A percentile compares a stretch with the other conserved stretches of the same genome.
phyloP scores from a whole-genome alignment of 2,329 filamentous ascomycete genomes.

The Sporothrix pallida region DNA sequence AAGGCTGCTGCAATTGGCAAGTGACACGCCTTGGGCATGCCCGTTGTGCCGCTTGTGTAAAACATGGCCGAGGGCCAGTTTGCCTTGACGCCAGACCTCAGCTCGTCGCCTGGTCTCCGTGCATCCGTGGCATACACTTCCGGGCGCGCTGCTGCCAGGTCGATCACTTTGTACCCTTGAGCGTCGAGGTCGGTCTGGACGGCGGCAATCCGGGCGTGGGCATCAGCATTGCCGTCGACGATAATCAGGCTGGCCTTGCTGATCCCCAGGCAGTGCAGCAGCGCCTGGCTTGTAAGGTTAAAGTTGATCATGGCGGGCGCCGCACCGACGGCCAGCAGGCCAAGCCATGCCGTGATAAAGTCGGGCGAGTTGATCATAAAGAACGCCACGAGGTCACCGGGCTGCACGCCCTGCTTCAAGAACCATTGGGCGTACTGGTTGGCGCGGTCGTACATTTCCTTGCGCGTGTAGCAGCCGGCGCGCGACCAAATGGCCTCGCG shows the following conservation, averaged over 20 bases:
- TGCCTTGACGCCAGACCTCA: slow-evolving; percentile 58
- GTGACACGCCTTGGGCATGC: slow-evolving; percentile 72
- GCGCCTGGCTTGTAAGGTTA: slow-evolving; percentile 66
- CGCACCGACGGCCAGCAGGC: slow-evolving; percentile 67
- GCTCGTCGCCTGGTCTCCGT: slow-evolving; percentile 58
- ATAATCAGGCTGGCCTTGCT: slow-evolving; percentile 62
- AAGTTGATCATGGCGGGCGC: slow-evolving; percentile 75
- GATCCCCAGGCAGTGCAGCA: slow-evolving; percentile 69
- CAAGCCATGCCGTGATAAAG: slow-evolving; percentile 70
- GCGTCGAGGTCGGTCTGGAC: slow-evolving; percentile 58
- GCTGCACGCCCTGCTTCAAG: slow-evolving; percentile 61
- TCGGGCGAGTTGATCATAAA: slow-evolving; percentile 72
- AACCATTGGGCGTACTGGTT: slow-evolving; percentile 69
- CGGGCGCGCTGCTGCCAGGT: slow-evolving; percentile 57
- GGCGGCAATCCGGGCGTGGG: slow-evolving; percentile 63
- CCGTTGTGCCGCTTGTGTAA: slow-evolving; percentile 79
- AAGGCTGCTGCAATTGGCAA: slow-evolving; percentile 59
- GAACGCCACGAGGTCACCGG: slow-evolving; percentile 66
- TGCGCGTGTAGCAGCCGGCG: slow-evolving; percentile 63
- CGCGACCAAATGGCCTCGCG: slow-evolving; percentile 72
- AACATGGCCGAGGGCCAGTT: slow-evolving; percentile 67
- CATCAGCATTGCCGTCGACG: slow-evolving; percentile 61
- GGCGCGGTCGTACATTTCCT: slow-evolving; percentile 59
- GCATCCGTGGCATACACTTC: slow-evolving; percentile 43
- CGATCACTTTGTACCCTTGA: slow-evolving; percentile 60